Percentiles rank a stretch among this genome's conserved stretches.
phyloP scores from a whole-genome alignment of 176 grass and related monocot species.

The Calamus simplicifolius region DNA sequence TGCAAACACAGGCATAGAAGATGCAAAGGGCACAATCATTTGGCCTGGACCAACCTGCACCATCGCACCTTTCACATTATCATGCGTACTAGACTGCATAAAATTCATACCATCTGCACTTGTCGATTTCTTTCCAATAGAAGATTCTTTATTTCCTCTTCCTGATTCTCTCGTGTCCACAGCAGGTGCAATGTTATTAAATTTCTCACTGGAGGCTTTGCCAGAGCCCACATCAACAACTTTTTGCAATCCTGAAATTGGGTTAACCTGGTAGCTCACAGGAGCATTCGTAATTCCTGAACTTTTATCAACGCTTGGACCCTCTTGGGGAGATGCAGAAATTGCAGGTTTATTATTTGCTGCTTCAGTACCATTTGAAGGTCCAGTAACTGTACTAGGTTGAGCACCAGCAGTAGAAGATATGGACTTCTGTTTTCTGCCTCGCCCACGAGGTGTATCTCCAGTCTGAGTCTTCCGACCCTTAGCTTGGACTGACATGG shows the following conservation, averaged over 20 bases:
- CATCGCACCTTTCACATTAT: conserved; percentile 29
- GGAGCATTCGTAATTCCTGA: conserved; percentile 7
- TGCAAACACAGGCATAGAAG: conserved; percentile 33
- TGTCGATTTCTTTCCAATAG: conserved; percentile 24
- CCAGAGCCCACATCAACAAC: conserved; percentile 26
- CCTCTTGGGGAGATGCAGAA: conserved; percentile 33
- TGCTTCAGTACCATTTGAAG: conserved; percentile 23
- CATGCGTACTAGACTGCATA: conserved; percentile 26
- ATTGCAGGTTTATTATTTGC: conserved; percentile 21
- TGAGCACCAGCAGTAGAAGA: conserved; percentile 21
- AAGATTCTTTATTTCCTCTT: conserved; percentile 17
- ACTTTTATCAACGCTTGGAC: neutral
- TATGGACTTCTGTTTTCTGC: conserved; percentile 53
- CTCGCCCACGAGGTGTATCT: conserved; percentile 54
- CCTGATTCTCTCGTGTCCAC: conserved; percentile 23
- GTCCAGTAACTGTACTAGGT: conserved; percentile 23
- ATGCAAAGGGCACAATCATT: conserved; percentile 18
- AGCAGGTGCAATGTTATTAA: conserved; percentile 25
- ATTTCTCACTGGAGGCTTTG: conserved; percentile 19
- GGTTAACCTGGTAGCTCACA: conserved; percentile 12
- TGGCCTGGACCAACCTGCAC: conserved; percentile 26
- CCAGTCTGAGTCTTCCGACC: conserved; percentile 41
- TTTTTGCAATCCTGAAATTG: conserved; percentile 22
- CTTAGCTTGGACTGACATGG: conserved; percentile 27
- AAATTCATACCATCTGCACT: conserved; percentile 7